Evolutionary conservation across 306 rosid species (phyloP), one percentile per base, ranked within the genome.

Genomic region (Betula pendula): DNA sequence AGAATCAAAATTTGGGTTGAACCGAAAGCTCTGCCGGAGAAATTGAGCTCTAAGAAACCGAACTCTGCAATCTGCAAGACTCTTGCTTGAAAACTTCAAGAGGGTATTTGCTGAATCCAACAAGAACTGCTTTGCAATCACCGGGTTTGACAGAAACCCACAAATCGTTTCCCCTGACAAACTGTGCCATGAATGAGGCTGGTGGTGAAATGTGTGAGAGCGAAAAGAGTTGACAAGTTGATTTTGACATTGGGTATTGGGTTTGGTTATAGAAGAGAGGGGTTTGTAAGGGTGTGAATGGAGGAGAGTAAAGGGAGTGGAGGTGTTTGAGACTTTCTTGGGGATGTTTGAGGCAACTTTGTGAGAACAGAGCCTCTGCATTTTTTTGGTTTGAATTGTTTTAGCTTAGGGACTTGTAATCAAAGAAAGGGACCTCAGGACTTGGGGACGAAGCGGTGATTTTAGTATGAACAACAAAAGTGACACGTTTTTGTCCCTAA

Each of bases 291-390:
- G n/a, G 7, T 16, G 81, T 58, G 86, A 75, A 51, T 52, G 70
- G 69, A 81, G 44, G 49, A 47, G 58, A 29, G 85, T 77, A 78
- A 72, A 78, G 58, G 72, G 70, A 77, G 77, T 20, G 52, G 78
- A 59, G 25, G 73, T 19, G 66, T 67, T 55, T 8, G 86, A 70
- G 84, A 80, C 70, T 47, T 84, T 85, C 15, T 20, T 73, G 44
- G 74, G 16, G 7, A 73, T 76, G 69, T 62, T 75, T 40, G 83
- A 73, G 20, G 79, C 85, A 72, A 79, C 42, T 66, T 75, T 84
- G 75, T 77, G 81, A 66, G 79, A 65, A 3, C 86, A 44, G 29
- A 85, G 45, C 38, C 88, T 75, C 82, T 85, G 91, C 98, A 92
- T 94, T 75, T 74, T 74, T 77, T 44, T 3, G 59, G 35, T 3